Percentiles rank a stretch among this genome's conserved stretches.
Evolutionary conservation across 2,329 filamentous ascomycete species (phyloP).

Genomic region (Fusarium phyllophilum): DNA sequence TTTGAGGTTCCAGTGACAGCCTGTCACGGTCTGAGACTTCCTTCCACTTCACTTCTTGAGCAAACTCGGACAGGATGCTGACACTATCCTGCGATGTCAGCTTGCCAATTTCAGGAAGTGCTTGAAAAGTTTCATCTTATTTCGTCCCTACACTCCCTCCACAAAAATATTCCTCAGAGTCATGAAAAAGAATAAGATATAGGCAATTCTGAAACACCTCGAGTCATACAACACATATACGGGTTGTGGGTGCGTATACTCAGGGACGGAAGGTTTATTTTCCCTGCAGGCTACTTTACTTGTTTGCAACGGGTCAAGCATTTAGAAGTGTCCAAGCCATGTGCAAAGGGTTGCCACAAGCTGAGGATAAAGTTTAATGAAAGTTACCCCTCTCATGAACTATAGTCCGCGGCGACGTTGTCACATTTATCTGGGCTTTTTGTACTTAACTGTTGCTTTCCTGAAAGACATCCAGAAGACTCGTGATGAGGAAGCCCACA

Average conservation of each 20-base stretch:
- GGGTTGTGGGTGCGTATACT: not conserved
- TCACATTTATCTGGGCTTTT: not conserved
- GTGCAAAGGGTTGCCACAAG: not conserved
- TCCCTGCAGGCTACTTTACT: not conserved
- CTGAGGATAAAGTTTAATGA: not conserved
- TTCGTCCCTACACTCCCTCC: not conserved
- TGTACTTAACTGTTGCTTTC: not conserved
- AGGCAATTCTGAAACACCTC: not conserved
- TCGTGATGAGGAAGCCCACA: not conserved
- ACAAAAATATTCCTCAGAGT: not conserved
- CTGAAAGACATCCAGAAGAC: not conserved
- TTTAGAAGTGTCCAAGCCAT: not conserved
- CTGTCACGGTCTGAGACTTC: not conserved
- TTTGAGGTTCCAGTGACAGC: not conserved
- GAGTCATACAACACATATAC: not conserved
- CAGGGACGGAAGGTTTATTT: not conserved
- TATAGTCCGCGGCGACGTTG: not conserved
- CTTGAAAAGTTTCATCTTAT: not conserved
- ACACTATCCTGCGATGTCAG: not conserved
- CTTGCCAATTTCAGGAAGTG: not conserved
- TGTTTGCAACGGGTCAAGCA: not conserved
- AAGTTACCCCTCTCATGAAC: not conserved
- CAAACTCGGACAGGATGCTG: not conserved
- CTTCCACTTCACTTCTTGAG: not conserved
- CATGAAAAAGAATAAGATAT: not conserved